These are phyloP conservation scores for Wickerhamomyces bisporus DNA, from an alignment of 805 yeast species.

Conservation along the genomic window DNA sequence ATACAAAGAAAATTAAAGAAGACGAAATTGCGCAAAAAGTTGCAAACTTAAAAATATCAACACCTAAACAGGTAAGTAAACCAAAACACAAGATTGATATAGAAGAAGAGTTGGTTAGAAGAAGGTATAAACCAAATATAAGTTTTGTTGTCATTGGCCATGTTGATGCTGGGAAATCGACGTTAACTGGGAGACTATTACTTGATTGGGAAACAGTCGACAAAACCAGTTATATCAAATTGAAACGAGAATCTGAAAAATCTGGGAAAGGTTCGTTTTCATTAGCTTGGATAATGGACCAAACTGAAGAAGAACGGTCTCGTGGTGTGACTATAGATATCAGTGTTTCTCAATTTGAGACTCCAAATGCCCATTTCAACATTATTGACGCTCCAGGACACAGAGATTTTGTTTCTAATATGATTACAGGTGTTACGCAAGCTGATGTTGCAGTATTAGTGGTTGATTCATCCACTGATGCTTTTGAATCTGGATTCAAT, in stretches of 20 bases:
- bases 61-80: conserved; percentile 18
- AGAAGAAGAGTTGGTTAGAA: conserved; percentile 34
- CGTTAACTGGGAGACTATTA: conserved; percentile 97
- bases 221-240: conserved; percentile 94
- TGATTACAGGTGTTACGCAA: conserved; percentile 93
- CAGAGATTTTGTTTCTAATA: conserved; percentile 94
- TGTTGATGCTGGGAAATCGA: conserved; percentile 99
- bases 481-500: conserved; percentile 93
- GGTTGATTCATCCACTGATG: conserved; percentile 91
- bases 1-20: conserved; percentile 25
- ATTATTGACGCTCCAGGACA: conserved; percentile 96
- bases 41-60: conserved; percentile 11
- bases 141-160: conserved; percentile 99
- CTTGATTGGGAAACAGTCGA: conserved; percentile 97
- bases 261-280: conserved; percentile 96
- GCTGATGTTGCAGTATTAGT: conserved; percentile 90
- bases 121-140: conserved; percentile 91
- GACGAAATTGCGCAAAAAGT: conserved; percentile 20
- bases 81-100: conserved; percentile 25
- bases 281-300: conserved; percentile 97
- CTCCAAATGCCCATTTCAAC: conserved; percentile 84
- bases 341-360: conserved; percentile 90
- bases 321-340: conserved; percentile 96
- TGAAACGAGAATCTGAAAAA: conserved; percentile 97
- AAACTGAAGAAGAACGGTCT: conserved; percentile 93